A percentile compares a stretch with the other conserved stretches of the same genome.
Conservation (phyloP, 2,329 filamentous ascomycete genomes). For the Rhytidhysteron rufulum region DNA sequence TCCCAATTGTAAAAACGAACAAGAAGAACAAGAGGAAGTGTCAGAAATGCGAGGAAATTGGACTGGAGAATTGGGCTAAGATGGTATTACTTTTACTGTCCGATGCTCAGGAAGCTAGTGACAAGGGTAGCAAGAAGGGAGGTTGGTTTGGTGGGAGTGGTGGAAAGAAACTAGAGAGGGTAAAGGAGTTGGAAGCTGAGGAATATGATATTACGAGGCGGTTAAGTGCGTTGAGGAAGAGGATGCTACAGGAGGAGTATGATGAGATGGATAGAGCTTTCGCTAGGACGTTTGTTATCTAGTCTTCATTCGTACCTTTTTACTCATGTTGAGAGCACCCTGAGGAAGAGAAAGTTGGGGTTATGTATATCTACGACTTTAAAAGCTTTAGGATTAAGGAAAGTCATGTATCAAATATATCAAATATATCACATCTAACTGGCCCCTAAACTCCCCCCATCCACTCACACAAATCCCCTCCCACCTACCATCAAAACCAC, state of each 20-base stretch:
- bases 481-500: no score
- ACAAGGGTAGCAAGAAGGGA: conserved; percentile 20
- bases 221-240: conserved; percentile 30
- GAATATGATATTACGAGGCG: conserved; percentile 31
- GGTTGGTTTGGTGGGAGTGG: conserved; percentile 17
- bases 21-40: conserved; percentile 67
- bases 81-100: conserved; percentile 69
- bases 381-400: no score
- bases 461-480: no score
- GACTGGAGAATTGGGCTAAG: conserved; percentile 74
- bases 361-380: no score
- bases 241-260: conserved; percentile 30
- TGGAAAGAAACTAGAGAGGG: conserved; percentile 21
- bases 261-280: conserved; percentile 33
- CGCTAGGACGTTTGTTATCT: conserved; percentile 34
- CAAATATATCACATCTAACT: no score
- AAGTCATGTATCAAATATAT: no score
- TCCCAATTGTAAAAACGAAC: conserved; percentile 48
- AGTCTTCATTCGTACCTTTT: background rate
- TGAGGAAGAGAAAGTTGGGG: no score
- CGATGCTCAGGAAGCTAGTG: conserved; percentile 34
- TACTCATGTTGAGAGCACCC: no score
- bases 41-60: conserved; percentile 70
- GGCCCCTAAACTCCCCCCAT: no score
- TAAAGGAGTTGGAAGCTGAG: conserved; percentile 30